Evolutionary conservation across 2,329 filamentous ascomycete species (phyloP), one percentile per base, ranked within the genome.

Genomic region (Paracamarosporium sp.): DNA sequence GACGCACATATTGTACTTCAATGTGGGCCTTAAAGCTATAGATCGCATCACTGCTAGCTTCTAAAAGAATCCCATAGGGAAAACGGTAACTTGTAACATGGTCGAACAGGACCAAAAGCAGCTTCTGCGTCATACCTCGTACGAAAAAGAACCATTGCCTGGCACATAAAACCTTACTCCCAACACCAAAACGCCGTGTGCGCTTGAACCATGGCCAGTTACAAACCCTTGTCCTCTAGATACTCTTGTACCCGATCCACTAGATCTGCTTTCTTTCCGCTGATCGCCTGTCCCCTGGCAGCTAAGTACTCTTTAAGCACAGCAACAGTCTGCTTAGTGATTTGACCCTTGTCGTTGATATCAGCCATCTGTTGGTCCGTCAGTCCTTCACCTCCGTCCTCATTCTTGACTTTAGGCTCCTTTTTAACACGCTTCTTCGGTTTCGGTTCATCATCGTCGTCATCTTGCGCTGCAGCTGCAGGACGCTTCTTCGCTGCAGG

Each of bases 311-410:
- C 65, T 53, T 75, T 79, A 48, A 79, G 48, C 12, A 66, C 61
- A 6, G 67, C 66, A 50, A 79, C 70, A 13, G 67, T 76, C 44
- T 73, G 70, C 64, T 82, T 83, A 41, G 61, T 73, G 7, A 84
- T 66, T 8, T 71, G 74, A 6, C 80, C 77, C 56, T 78, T 78
- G 33, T 80, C 73, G 57, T 78, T 82, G 3, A 77, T 66, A 5
- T 59, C 64, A 27, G 75, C 75, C 79, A 85, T 82, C 28, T 79
- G 74, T 41, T 74, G 71, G 55, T 83, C 81, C 13, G 68, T 77
- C 33, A 79, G 52, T 0, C 66, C 75, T n/a, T 71, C 65, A 15
- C 65, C 63, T 2, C 38, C 59, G 3, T 55, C 45, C 22, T 70
- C 71, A 4, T 50, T 59, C 50, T 71, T 71, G 20, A 62, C 59